A percentile compares a stretch with the other conserved stretches of the same genome.
phyloP scores from a whole-genome alignment of 2,329 filamentous ascomycete genomes.

The Aspergillus versicolor region DNA sequence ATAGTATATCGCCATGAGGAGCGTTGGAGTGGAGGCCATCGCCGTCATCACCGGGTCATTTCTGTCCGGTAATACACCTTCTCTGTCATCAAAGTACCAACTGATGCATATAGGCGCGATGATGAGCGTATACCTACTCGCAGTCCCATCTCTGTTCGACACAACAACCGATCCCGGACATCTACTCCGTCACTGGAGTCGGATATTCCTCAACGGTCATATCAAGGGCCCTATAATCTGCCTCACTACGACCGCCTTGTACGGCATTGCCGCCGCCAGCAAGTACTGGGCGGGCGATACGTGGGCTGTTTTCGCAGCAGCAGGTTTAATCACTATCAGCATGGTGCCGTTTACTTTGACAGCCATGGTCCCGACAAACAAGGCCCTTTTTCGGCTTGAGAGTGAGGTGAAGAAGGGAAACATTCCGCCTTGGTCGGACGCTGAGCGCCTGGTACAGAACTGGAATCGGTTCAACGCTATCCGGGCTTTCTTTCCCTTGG shows the following conservation, averaged over 20 bases:
- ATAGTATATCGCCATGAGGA: background rate
- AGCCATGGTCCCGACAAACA: background rate
- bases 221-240: constrained; percentile 1
- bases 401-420: background rate
- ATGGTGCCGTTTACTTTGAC: background rate
- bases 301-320: background rate
- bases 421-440: background rate
- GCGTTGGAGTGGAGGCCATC: background rate
- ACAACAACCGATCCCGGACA: background rate
- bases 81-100: too few relatives aligned
- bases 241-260: background rate
- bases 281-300: background rate
- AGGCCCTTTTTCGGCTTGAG: background rate
- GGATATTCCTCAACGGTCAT: background rate
- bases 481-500: background rate
- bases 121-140: background rate
- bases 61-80: background rate
- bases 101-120: background rate
- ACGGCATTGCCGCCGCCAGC: background rate
- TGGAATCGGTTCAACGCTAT: background rate
- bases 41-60: constrained; percentile 1
- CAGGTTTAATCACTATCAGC: background rate
- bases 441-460: background rate
- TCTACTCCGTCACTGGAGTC: background rate
- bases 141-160: background rate